phyloP scores from a whole-genome alignment of 1,284 basidiomycete species.

The Lignosus rhinocerotis region DNA sequence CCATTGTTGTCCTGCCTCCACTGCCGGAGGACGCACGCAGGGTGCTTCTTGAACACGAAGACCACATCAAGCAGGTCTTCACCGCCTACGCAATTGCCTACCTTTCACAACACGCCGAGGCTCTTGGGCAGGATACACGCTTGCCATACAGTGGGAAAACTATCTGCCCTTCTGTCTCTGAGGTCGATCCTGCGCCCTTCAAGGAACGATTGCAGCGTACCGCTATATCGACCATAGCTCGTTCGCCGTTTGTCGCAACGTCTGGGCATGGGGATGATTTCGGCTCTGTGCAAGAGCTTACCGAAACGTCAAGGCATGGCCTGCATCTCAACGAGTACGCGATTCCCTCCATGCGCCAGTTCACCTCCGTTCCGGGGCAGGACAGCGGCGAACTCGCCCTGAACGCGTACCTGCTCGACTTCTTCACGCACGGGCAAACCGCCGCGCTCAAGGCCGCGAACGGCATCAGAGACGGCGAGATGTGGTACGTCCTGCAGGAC shows the following conservation, averaged over 20 bases:
- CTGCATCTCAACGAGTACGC: slow-evolving; percentile 57
- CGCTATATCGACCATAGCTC: slow-evolving; percentile 39
- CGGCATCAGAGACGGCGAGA: slow-evolving; percentile 55
- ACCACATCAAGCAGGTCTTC: slow-evolving; percentile 54
- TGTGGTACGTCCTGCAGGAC: slow-evolving; percentile 64
- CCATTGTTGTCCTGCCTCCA: slow-evolving; percentile 55
- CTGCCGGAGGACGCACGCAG: slow-evolving; percentile 41
- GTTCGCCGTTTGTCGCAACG: slow-evolving; percentile 61
- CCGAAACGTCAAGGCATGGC: slow-evolving; percentile 50
- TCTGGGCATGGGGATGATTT: slow-evolving; percentile 64
- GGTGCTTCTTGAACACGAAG: slow-evolving; percentile 49
- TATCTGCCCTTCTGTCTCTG: slow-evolving; percentile 7
- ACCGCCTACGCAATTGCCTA: slow-evolving; percentile 54
- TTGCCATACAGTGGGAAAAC: slow-evolving; percentile 49
- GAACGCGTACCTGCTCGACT: slow-evolving; percentile 69
- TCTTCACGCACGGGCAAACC: slow-evolving; percentile 63
- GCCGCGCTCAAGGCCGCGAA: slow-evolving; percentile 51
- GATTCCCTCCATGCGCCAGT: slow-evolving; percentile 53
- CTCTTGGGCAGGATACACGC: slow-evolving; percentile 41
- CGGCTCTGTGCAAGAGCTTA: slow-evolving; percentile 48
- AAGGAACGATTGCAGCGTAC: slow-evolving; percentile 38
- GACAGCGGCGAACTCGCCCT: slow-evolving; percentile 38
- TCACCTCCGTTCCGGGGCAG: slow-evolving; percentile 32
- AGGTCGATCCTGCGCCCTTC: slow-evolving; percentile 28
- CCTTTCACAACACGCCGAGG: slow-evolving; percentile 36